Evolutionary conservation across 1,284 basidiomycete species (phyloP).

Genomic region (Heterobasidion occidentale): DNA sequence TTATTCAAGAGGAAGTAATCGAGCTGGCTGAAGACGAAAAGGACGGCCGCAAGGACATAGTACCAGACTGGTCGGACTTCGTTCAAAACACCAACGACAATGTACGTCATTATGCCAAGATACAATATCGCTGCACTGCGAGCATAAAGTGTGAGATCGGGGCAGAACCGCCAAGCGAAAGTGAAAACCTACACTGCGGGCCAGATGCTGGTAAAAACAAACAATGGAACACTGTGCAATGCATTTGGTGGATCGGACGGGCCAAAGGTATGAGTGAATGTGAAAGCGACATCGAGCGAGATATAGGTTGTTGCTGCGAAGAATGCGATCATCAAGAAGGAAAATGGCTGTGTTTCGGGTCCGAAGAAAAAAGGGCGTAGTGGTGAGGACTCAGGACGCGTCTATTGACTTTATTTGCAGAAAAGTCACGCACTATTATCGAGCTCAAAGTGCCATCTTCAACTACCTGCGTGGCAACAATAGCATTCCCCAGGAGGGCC

Average conservation of each 20-base stretch:
- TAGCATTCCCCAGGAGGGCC: conserved; percentile 68
- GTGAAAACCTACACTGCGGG: conserved; percentile 55
- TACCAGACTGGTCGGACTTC: conserved; percentile 69
- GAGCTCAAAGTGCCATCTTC: conserved; percentile 76
- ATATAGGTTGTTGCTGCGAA: conserved; percentile 73
- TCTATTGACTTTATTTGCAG: background rate
- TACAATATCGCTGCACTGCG: conserved; percentile 60
- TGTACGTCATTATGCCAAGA: conserved; percentile 65
- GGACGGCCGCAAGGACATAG: conserved; percentile 54
- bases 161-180: background rate
- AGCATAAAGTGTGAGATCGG: background rate
- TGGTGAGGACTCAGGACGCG: background rate
- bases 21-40: conserved; percentile 72
- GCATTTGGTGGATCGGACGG: conserved; percentile 45
- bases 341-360: conserved; percentile 44
- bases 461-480: conserved; percentile 77
- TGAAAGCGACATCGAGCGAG: conserved; percentile 66
- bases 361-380: background rate
- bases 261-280: conserved; percentile 54
- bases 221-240: conserved; percentile 62
- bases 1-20: conserved; percentile 71
- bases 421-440: conserved; percentile 45
- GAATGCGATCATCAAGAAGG: conserved; percentile 49
- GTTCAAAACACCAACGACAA: conserved; percentile 62
- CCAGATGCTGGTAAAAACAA: conserved; percentile 79